Percentiles rank a stretch among this genome's conserved stretches.
phyloP scores from a whole-genome alignment of 495 filamentous ascomycete genomes.

The Penicillium coffeae region DNA sequence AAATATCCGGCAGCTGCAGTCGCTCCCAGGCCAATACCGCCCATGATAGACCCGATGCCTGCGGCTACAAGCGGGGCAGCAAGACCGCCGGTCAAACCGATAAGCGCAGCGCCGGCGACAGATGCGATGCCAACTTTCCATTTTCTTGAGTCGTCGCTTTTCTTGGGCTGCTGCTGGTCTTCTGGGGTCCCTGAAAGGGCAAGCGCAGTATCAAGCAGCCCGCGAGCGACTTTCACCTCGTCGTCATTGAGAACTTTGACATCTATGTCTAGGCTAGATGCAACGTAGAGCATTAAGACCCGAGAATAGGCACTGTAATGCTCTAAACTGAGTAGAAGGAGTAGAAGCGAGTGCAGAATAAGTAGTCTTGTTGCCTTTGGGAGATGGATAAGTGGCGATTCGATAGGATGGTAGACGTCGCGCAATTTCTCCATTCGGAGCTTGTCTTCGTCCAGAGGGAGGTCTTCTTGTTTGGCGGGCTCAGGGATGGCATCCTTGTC shows the following conservation, averaged over 20 bases:
- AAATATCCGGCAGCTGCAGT: conserved; percentile 76
- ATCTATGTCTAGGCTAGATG: conserved; percentile 64
- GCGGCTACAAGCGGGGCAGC: conserved; percentile 79
- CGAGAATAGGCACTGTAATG: conserved; percentile 75
- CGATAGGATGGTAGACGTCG: conserved; percentile 43
- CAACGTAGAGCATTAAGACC: conserved; percentile 64
- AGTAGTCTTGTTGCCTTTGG: conserved; percentile 40
- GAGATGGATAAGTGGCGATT: conserved; percentile 40
- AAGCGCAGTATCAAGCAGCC: conserved; percentile 67
- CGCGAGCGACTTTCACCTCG: conserved; percentile 70
- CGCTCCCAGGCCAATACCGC: conserved; percentile 73
- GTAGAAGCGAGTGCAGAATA: conserved; percentile 59
- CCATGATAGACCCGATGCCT: conserved; percentile 77
- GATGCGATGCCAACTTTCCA: conserved; percentile 83
- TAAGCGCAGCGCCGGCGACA: conserved; percentile 71
- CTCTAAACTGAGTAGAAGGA: conserved; percentile 76
- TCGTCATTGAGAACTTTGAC: conserved; percentile 62
- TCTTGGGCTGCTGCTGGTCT: conserved; percentile 61
- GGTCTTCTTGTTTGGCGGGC: conserved; percentile 11
- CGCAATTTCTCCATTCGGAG: conserved; percentile 30
- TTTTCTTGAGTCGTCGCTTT: conserved; percentile 58
- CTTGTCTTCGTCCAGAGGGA: conserved; percentile 23
- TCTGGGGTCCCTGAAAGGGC: conserved; percentile 67
- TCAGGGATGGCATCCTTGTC: conserved; percentile 8
- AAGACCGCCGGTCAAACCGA: conserved; percentile 77